phyloP scores from a whole-genome alignment of 75 land plant genomes.

The Sequoiadendron giganteum region DNA sequence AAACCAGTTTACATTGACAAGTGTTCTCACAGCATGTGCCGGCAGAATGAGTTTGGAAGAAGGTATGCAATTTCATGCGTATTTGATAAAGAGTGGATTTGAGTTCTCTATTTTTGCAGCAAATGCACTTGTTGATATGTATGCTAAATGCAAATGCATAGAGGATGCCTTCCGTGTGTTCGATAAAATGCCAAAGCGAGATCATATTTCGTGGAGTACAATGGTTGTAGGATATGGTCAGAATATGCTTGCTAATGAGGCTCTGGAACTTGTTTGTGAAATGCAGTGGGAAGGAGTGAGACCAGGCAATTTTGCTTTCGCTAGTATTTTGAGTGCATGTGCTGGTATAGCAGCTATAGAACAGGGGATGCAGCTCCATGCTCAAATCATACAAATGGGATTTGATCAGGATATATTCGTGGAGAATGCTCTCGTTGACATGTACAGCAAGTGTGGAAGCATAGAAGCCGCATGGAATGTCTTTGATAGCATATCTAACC shows the following conservation, averaged over 20 bases:
- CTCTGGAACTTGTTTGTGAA: slow-evolving; percentile 42
- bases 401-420: slow-evolving; percentile 36
- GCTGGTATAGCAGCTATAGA: slow-evolving; percentile 39
- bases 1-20: slow-evolving; percentile 37
- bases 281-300: slow-evolving; percentile 56
- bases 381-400: slow-evolving; percentile 50
- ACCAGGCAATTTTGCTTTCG: slow-evolving; percentile 42
- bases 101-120: slow-evolving; percentile 20
- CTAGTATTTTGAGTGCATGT: slow-evolving; percentile 56
- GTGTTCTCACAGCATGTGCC: slow-evolving; percentile 38
- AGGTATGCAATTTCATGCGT: slow-evolving; percentile 52
- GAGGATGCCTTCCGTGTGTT: slow-evolving; percentile 45
- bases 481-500: neutral
- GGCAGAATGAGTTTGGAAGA: slow-evolving; percentile 24
- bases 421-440: slow-evolving; percentile 52
- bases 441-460: slow-evolving; percentile 71
- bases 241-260: slow-evolving; percentile 47
- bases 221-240: slow-evolving; percentile 66
- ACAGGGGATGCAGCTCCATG: slow-evolving; percentile 67
- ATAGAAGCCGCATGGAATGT: slow-evolving; percentile 11
- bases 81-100: slow-evolving; percentile 25
- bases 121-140: slow-evolving; percentile 64
- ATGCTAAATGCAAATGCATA: slow-evolving; percentile 48
- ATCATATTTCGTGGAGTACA: slow-evolving; percentile 72
- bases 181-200: slow-evolving; percentile 45